phyloP scores from a whole-genome alignment of 257 asterid genomes.

The Eustoma russellianum region DNA sequence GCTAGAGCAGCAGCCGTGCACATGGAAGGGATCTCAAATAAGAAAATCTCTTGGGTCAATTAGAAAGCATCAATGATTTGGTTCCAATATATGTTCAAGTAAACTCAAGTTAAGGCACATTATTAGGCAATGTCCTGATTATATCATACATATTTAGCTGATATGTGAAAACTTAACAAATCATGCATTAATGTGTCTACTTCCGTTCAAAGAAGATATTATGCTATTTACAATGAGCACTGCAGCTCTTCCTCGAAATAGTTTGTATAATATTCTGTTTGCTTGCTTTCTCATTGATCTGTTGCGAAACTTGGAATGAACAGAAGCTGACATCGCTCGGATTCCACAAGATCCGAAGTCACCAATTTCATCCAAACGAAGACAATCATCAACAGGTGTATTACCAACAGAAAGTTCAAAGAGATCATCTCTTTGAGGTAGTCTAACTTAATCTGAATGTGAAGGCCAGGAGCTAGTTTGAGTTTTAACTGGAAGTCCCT shows the following conservation, averaged over 20 bases:
- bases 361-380: slow-evolving; percentile 44
- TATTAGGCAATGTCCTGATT: no score
- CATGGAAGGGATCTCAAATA: slow-evolving; percentile 71
- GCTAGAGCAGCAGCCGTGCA: slow-evolving; percentile 16
- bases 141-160: no score
- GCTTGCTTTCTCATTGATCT: not conserved
- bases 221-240: no score
- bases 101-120: no score
- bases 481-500: no score
- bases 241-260: no score
- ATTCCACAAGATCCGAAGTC: slow-evolving; percentile 30
- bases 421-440: slow-evolving; percentile 67
- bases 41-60: slow-evolving; percentile 72
- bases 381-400: slow-evolving; percentile 66
- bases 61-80: slow-evolving; percentile 42
- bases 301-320: slow-evolving; percentile 34
- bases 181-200: no score
- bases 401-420: slow-evolving; percentile 42
- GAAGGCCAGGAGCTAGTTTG: no score
- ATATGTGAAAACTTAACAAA: no score
- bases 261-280: not conserved
- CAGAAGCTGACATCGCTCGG: slow-evolving; percentile 30
- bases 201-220: no score
- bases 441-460: no score
- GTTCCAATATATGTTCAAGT: not conserved